Evolutionary conservation across 2,329 filamentous ascomycete species (phyloP), one percentile per base, ranked within the genome.

Genomic region (Neopestalotiopsis rosae): DNA sequence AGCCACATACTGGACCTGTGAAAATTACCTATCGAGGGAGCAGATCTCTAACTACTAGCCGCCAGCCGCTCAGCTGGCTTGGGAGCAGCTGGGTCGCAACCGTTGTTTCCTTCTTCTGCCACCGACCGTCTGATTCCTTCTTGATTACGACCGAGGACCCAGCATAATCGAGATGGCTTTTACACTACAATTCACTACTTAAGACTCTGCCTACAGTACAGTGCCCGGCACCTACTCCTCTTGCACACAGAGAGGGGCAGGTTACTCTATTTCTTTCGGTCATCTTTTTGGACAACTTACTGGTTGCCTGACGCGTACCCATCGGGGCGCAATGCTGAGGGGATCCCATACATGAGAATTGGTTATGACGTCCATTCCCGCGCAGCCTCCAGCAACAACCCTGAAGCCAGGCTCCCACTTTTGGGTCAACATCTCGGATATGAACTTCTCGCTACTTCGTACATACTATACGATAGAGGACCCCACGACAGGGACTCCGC

Each of bases 301-400:
- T 56, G 62, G 62, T 20, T 30, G 62, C 62, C 62, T 65, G 62
- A 65, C 62, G 40, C 62, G 62, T 65, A 52, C 24, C 62, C 62
- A 28, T 40, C 30, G 62, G 45, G 62, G 62, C 62, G 62, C 62
- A 65, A 65, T 65, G 24, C 28, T 13, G 20, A n/a, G 38, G 40
- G 30, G 40, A 34, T 20, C 40, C 32, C 45, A 65, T 59, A 59
- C 57, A 30, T 30, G 14, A 12, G 5, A 59, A 13, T 24, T 30
- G 24, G 5, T 52, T 20, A 62, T 62, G 59, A 62, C 59, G 59
- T 62, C 59, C 17, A 40, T 20, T 42, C 59, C 17, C 28, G 59
- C 17, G 34, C 59, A 20, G 28, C 34, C 59, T 62, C 59, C 13
- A 42, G 34, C 59, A 62, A 62, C 32, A 62, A 34, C 59, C 59